phyloP scores from a whole-genome alignment of 495 filamentous ascomycete genomes.

The Daldinia vernicosa region DNA sequence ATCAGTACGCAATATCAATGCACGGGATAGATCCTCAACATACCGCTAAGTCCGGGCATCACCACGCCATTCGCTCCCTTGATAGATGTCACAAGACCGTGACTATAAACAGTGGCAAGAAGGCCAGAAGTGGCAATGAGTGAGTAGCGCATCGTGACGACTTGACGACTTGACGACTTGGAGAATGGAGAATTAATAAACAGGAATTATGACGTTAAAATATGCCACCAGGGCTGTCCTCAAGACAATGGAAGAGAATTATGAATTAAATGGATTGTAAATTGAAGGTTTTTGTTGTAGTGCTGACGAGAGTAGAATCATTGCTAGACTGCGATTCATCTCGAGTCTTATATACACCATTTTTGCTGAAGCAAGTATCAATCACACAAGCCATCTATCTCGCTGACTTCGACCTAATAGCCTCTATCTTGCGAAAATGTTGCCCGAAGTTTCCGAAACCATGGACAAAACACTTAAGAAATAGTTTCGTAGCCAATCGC shows the following conservation, averaged over 20 bases:
- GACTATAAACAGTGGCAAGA: slow-evolving; percentile 48
- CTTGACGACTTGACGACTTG: too few species aligned
- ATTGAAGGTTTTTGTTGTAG: slow-evolving; percentile 12
- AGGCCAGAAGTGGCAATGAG: slow-evolving; percentile 39
- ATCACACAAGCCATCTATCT: neutral
- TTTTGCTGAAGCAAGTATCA: slow-evolving; percentile 5
- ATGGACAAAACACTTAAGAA: slow-evolving; percentile 25
- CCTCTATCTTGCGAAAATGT: slow-evolving; percentile 4
- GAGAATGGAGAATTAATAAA: slow-evolving; percentile 11
- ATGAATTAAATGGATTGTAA: slow-evolving; percentile 16
- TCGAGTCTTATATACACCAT: slow-evolving; percentile 38
- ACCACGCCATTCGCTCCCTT: slow-evolving; percentile 62
- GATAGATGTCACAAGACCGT: slow-evolving; percentile 62
- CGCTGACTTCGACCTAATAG: slow-evolving; percentile 5
- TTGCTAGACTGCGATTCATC: neutral
- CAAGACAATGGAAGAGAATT: slow-evolving; percentile 6
- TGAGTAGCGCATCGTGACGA: slow-evolving; percentile 47
- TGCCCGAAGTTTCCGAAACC: slow-evolving; percentile 36
- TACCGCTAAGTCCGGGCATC: slow-evolving; percentile 63
- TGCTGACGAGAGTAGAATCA: slow-evolving; percentile 8
- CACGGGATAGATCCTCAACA: slow-evolving; percentile 9
- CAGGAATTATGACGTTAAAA: slow-evolving; percentile 8
- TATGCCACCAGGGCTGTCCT: slow-evolving; percentile 43
- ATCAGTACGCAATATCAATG: slow-evolving; percentile 5
- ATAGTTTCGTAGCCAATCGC: slow-evolving; percentile 32